Evolutionary conservation across 495 filamentous ascomycete genomes (phyloP).

Genomic region (Podospora pseudoanserina): DNA sequence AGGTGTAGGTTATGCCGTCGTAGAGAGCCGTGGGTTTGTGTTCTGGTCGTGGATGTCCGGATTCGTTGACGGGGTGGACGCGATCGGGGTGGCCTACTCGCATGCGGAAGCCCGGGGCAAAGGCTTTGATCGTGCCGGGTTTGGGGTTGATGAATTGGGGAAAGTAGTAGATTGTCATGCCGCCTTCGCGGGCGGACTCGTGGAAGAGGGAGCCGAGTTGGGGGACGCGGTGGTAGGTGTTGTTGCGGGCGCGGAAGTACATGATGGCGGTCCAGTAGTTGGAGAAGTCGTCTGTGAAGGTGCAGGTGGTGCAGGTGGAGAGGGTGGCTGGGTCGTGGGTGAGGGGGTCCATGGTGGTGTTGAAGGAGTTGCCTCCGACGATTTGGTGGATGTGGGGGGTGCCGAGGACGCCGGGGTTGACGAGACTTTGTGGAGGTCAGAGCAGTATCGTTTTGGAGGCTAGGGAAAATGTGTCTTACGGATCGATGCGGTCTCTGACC

Average conservation of each 20-base stretch:
- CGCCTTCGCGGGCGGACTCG: conserved; percentile 29
- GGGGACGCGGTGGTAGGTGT: conserved; percentile 39
- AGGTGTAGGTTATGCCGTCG: conserved; percentile 32
- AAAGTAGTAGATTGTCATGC: conserved; percentile 41
- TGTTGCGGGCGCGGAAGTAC: conserved; percentile 48
- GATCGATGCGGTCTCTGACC: neutral
- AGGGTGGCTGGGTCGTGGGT: conserved; percentile 36
- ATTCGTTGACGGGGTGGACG: conserved; percentile 22
- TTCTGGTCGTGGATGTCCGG: too few species aligned
- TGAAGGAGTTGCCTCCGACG: conserved; percentile 49
- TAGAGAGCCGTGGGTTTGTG: neutral
- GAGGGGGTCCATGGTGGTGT: conserved; percentile 36
- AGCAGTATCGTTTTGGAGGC: conserved; percentile 16
- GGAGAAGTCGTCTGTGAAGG: conserved; percentile 26
- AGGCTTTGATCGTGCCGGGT: conserved; percentile 15
- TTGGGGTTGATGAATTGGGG: conserved; percentile 27
- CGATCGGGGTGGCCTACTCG: conserved; percentile 41
- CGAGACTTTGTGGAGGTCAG: conserved; percentile 36
- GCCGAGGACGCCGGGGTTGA: conserved; percentile 36
- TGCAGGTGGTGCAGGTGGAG: conserved; percentile 31
- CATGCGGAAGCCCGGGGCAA: conserved; percentile 42
- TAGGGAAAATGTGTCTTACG: neutral
- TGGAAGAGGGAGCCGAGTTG: conserved; percentile 16
- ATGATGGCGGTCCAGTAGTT: conserved; percentile 45
- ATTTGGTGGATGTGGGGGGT: conserved; percentile 47